phyloP scores from a whole-genome alignment of 2,329 filamentous ascomycete genomes.

The Chaetomiaceae sp. region DNA sequence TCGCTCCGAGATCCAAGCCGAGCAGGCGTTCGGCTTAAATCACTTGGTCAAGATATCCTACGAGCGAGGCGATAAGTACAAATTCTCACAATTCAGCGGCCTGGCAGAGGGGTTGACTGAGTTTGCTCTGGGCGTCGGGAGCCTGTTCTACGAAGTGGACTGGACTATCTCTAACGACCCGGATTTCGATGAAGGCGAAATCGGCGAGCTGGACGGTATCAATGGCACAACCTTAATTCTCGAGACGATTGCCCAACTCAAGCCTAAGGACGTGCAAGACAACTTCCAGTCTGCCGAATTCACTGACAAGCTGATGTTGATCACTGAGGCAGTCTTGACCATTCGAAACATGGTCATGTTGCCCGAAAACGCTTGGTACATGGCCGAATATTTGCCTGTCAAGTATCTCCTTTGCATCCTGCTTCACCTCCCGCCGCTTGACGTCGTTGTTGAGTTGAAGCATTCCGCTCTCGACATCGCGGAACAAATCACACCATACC shows the following conservation, averaged over 20 bases:
- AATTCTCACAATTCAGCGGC: constrained; percentile 85
- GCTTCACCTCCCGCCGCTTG: constrained; percentile 68
- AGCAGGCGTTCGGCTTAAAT: constrained; percentile 89
- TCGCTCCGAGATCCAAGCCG: constrained; percentile 70
- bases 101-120: constrained; percentile 84
- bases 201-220: constrained; percentile 48
- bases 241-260: constrained; percentile 63
- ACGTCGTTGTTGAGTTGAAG: constrained; percentile 75
- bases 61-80: constrained; percentile 91
- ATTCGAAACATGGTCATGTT: constrained; percentile 95
- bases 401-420: constrained; percentile 81
- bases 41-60: constrained; percentile 94
- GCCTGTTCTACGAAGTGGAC: constrained; percentile 73
- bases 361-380: constrained; percentile 78
- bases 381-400: constrained; percentile 69
- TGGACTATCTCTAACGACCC: constrained; percentile 72
- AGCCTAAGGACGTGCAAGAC: constrained; percentile 56
- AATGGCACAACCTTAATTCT: constrained; percentile 70
- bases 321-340: constrained; percentile 83
- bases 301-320: constrained; percentile 64
- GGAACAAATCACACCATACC: constrained; percentile 81
- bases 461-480: constrained; percentile 89
- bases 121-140: constrained; percentile 74
- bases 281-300: constrained; percentile 70
- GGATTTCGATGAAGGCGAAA: constrained; percentile 49